Evolutionary conservation across 176 grass and related monocot genomes (phyloP), one percentile per base, ranked within the genome.

Genomic region (Pontederia paniculata): DNA sequence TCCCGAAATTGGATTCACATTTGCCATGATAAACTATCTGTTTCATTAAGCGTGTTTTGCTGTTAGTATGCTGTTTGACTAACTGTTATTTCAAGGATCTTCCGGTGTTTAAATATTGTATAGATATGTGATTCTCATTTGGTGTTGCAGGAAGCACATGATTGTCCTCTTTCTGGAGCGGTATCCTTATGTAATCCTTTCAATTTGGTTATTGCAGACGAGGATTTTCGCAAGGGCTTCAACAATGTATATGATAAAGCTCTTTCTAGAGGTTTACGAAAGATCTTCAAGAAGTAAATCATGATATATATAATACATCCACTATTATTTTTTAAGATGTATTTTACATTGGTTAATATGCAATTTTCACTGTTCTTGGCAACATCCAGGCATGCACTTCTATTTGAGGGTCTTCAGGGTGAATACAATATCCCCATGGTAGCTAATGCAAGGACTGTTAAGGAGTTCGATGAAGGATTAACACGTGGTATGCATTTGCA

Each of bases 171-270:
- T 64, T 87, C 86, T 76, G 91, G 91, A 17, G 91, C 91, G 45
- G 86, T 90, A 44, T 97, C 91, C 49, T 58, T 97, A 69, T 97
- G 91, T 65, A 97, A 97, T 84, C 91, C 86, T 19, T 97, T 90
- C 68, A 77, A 97, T 77, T 80, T 90, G 75, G 77, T 89, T 55
- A 90, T 90, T 72, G 86, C 86, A 63, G 91, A 97, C 84, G 86
- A 97, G 65, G 91, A 97, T 80, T 97, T 97, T 52, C 91, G 84
- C 58, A 90, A 84, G 77, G 91, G 86, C 47, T 97, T 97, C 50
- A 97, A 97, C 65, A 97, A 97, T 20, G 10, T 97, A 46, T 97
- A 97, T 77, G 86, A 97, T 68, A 83, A 42, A 77, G 86, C 80
- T 68, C 83, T 97, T 71, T 79, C 80, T 58, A 81, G 74, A 65